Percentiles rank a stretch among this genome's conserved stretches.
Conservation (phyloP, 1,139 yeast species). For the Magnusiomyces fungicola region DNA sequence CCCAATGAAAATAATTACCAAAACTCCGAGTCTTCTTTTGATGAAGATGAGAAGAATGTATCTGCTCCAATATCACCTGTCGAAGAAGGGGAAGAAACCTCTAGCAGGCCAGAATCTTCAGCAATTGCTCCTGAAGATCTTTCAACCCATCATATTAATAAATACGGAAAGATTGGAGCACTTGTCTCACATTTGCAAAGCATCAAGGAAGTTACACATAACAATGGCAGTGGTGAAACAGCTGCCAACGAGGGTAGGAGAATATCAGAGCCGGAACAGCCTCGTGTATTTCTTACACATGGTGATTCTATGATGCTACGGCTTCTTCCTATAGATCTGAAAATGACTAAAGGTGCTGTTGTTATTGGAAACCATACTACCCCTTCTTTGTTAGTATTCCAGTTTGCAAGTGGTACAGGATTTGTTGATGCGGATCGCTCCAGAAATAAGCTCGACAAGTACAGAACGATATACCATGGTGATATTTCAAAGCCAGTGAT, state of each 20-base stretch:
- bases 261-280: not conserved
- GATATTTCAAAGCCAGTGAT: slow-evolving; percentile 46
- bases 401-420: slow-evolving; percentile 53
- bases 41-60: not conserved
- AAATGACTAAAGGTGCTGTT: slow-evolving; percentile 60
- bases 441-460: slow-evolving; percentile 47
- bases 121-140: too few relatives aligned
- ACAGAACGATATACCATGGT: slow-evolving; percentile 40
- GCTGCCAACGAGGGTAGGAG: not conserved
- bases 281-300: slow-evolving; percentile 3
- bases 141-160: not conserved
- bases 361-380: slow-evolving; percentile 76
- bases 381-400: slow-evolving; percentile 59
- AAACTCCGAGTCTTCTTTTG: not conserved
- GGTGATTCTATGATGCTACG: slow-evolving; percentile 31
- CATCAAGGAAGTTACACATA: not conserved
- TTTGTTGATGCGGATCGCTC: slow-evolving; percentile 51
- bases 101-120: not conserved
- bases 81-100: not conserved
- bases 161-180: slow-evolving; percentile 2
- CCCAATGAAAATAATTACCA: too few relatives aligned
- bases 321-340: slow-evolving; percentile 51
- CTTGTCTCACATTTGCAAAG: slow-evolving; percentile 2
- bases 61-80: too few relatives aligned
- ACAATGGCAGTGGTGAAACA: not conserved